Evolutionary conservation across 192 early-diverging fungal genomes (phyloP).

Genomic region (Borealophlyctis nickersoniae): DNA sequence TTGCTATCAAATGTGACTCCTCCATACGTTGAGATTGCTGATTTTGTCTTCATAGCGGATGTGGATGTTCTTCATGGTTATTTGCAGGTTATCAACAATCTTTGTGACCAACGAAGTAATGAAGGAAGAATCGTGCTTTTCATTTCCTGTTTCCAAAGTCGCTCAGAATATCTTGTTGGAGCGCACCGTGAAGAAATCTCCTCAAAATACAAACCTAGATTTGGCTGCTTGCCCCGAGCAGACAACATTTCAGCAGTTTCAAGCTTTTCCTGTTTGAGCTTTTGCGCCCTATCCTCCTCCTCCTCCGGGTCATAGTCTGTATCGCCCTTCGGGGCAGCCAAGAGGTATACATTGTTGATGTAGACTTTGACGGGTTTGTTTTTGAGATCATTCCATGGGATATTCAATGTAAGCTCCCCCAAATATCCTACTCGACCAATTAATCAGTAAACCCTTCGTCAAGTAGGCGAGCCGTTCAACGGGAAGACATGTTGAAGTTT

Average conservation of each 20-base stretch:
- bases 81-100: slow-evolving; percentile 94
- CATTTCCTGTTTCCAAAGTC: slow-evolving; percentile 20
- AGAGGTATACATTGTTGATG: slow-evolving; percentile 83
- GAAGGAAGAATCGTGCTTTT: slow-evolving; percentile 53
- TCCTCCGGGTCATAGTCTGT: slow-evolving; percentile 77
- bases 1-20: slow-evolving; percentile 3
- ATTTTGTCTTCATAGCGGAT: slow-evolving; percentile 89
- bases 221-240: slow-evolving; percentile 33
- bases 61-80: slow-evolving; percentile 93
- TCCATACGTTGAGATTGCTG: slow-evolving; percentile 46
- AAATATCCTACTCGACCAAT: slow-evolving; percentile 69
- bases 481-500: not conserved
- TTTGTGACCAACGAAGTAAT: slow-evolving; percentile 85
- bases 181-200: not conserved
- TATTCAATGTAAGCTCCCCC: slow-evolving; percentile 86
- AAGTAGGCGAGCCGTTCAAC: not conserved
- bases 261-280: slow-evolving; percentile 78
- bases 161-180: too few species aligned
- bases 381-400: slow-evolving; percentile 96
- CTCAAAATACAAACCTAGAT: slow-evolving; percentile 24
- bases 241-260: slow-evolving; percentile 69
- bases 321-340: slow-evolving; percentile 79
- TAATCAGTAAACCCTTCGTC: not conserved
- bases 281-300: slow-evolving; percentile 71
- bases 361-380: slow-evolving; percentile 86